These are phyloP conservation scores for Dorcoceras hygrometricum DNA, from an alignment of 257 asterid species.

Conservation along the genomic window DNA sequence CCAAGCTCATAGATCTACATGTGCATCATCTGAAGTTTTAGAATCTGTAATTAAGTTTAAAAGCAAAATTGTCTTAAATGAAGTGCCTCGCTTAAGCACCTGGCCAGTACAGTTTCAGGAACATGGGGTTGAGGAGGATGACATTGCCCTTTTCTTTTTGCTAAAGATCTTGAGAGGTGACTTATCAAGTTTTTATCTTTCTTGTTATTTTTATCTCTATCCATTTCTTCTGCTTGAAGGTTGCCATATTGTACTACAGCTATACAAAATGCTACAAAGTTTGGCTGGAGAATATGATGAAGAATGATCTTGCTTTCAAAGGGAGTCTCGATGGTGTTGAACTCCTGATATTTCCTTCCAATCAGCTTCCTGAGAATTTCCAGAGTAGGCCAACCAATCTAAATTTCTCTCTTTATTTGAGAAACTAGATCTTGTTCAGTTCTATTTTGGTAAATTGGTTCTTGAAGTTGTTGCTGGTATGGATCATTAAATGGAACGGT, in stretches of 20 bases:
- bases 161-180: slow-evolving; percentile 74
- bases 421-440: neutral
- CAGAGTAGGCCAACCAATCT: slow-evolving; percentile 55
- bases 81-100: slow-evolving; percentile 75
- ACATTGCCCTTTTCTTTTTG: slow-evolving; percentile 82
- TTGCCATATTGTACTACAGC: slow-evolving; percentile 44
- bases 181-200: slow-evolving; percentile 7
- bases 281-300: slow-evolving; percentile 75
- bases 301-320: slow-evolving; percentile 75
- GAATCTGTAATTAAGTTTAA: slow-evolving; percentile 59
- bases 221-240: slow-evolving; percentile 22
- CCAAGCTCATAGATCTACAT: slow-evolving; percentile 81
- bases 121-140: slow-evolving; percentile 70
- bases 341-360: slow-evolving; percentile 86
- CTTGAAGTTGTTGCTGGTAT: slow-evolving; percentile 7
- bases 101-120: slow-evolving; percentile 93
- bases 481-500: neutral
- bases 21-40: slow-evolving; percentile 67
- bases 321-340: slow-evolving; percentile 72
- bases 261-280: slow-evolving; percentile 69
- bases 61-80: slow-evolving; percentile 49
- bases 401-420: slow-evolving; percentile 14
- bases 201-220: slow-evolving; percentile 16
- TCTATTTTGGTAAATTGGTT: slow-evolving; percentile 12
- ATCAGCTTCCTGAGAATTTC: slow-evolving; percentile 71